Evolutionary conservation across 2,329 filamentous ascomycete species (phyloP), one percentile per base, ranked within the genome.

Genomic region (Neonectria magnoliae): DNA sequence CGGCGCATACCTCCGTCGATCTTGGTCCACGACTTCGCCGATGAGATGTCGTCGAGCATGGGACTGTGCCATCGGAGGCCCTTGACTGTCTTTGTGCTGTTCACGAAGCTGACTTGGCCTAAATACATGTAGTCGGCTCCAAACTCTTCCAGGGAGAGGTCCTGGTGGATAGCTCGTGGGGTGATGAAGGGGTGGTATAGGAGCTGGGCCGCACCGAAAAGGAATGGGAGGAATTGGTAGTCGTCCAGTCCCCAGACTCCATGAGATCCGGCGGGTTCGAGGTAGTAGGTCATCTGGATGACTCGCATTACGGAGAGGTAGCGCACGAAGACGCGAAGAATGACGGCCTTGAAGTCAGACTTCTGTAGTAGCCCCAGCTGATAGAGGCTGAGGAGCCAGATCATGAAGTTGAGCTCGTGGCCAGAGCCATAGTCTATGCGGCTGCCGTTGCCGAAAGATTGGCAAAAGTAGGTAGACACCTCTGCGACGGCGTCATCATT

Each of bases 231-330:
- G 80, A 99, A 99, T 71, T 97, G 94, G 80, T 99, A 98, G 78
- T 99, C 96, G 75, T 99, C 96, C 2, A 99, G 83, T 18, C 96
- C 96, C 96, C 96, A 99, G 25, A 99, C 96, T 44, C 96, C 96
- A 77, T 99, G 96, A 1, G 95, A 98, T 14, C 96, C 96, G 0
- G 96, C 96, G 2, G 96, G 96, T 76, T 99, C 96, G 55, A 99
- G 90, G 76, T 99, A 99, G 81, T 99, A 99, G 3, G 93, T 93
- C 68, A 89, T 90, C 79, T 99, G 96, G 16, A 98, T 87, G 25
- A 87, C 84, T 58, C 94, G 93, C 94, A 98, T 97, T 60, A 98
- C 84, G 54, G 83, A 81, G 50, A 99, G 88, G 77, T 99, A 99
- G 57, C 89, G 88, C 33, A 88, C 84, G 77, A 98, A 97, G 60